These are phyloP conservation scores for Pseudogymnoascus sp. DNA, from an alignment of 2,329 filamentous ascomycete species.

Conservation along the genomic window DNA sequence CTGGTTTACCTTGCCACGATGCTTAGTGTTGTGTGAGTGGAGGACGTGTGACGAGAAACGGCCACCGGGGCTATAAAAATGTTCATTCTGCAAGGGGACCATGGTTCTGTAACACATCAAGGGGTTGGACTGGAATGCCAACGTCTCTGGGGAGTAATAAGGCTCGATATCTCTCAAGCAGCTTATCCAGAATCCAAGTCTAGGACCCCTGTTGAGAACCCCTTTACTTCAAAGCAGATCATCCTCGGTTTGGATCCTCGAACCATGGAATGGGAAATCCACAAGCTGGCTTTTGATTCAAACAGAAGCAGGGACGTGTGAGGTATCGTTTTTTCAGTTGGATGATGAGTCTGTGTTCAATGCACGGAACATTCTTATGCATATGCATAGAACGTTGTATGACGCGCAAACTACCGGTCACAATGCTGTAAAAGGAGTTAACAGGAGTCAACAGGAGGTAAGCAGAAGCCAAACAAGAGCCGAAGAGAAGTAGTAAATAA, in stretches of 20 bases:
- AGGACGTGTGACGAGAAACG: neutral
- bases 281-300: neutral
- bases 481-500: neutral
- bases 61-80: neutral
- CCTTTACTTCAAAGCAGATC: neutral
- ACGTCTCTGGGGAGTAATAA: neutral
- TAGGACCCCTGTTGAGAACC: neutral
- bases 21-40: neutral
- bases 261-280: neutral
- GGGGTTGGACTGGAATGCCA: neutral
- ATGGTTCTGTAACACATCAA: slow-evolving; percentile 2
- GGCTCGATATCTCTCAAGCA: neutral
- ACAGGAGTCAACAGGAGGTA: neutral
- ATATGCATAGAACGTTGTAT: neutral
- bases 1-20: slow-evolving; percentile 1
- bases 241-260: neutral
- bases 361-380: neutral
- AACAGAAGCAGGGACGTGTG: neutral
- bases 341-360: neutral
- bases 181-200: neutral
- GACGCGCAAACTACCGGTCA: neutral
- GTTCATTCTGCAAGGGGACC: neutral
- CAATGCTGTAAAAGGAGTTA: neutral
- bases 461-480: neutral
- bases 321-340: neutral